Conservation (phyloP, 2,329 filamentous ascomycete genomes). For the Cladosporium cucumerinum region DNA sequence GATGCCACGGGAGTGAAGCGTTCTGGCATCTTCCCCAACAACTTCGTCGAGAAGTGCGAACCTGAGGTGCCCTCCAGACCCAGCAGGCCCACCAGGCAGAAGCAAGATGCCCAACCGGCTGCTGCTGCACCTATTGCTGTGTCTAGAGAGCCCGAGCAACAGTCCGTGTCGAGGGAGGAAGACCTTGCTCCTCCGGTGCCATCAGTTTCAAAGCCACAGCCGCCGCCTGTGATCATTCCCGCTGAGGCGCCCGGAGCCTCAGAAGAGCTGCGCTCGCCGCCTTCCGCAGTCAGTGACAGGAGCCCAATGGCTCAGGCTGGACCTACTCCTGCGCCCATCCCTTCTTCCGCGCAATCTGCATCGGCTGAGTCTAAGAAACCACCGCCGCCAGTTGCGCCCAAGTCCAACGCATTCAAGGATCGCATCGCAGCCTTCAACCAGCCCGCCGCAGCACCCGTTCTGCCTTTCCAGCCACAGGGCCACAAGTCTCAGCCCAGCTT, state of each 20-base stretch:
- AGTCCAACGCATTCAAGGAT: constrained; percentile 86
- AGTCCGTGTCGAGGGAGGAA: constrained; percentile 15
- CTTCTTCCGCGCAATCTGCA: constrained; percentile 36
- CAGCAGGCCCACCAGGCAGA: constrained; percentile 64
- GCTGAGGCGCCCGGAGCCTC: constrained; percentile 17
- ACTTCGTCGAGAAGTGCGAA: constrained; percentile 96
- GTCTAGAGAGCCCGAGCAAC: constrained; percentile 21
- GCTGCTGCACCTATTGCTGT: background rate
- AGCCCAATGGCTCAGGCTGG: constrained; percentile 22
- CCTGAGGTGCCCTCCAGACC: constrained; percentile 86
- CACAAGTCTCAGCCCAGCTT: constrained; percentile 54
- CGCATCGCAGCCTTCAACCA: constrained; percentile 98
- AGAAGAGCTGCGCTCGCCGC: constrained; percentile 29
- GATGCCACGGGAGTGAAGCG: constrained; percentile 70
- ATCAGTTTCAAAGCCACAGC: constrained; percentile 36
- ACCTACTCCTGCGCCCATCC: constrained; percentile 34
- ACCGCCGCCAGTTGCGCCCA: constrained; percentile 62
- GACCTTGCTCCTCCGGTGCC: constrained; percentile 31
- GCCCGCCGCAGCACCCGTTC: constrained; percentile 73
- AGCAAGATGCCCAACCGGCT: constrained; percentile 52
- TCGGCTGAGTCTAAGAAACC: constrained; percentile 51
- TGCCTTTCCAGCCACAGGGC: constrained; percentile 81
- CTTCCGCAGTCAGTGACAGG: constrained; percentile 21
- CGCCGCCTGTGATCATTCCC: constrained; percentile 35
- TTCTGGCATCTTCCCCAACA: constrained; percentile 88